Evolutionary conservation across 768 basidiomycete genomes (phyloP), one percentile per base, ranked within the genome.

Genomic region (Lactifluus subvellereus): DNA sequence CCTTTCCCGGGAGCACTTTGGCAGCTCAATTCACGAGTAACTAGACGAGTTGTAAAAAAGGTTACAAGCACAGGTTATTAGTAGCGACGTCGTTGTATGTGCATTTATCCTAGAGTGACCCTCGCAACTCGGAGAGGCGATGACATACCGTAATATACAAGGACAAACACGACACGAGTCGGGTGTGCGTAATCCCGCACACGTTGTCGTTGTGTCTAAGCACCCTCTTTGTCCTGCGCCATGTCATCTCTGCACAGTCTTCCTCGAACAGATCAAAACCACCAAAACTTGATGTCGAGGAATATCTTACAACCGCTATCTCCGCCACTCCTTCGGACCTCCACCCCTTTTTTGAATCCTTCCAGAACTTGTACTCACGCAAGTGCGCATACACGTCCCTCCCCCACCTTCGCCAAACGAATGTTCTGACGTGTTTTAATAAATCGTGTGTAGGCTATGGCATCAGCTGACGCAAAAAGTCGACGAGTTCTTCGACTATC

Each of bases 401-500:
- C 35, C 18, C n/a, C 35, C 33, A 30, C 43, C 38, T 35, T 18
- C 32, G 4, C 35, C 27, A 8, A 33, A 2, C 43, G 20, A 16
- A 56, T 54, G 58, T 53, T 53, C 62, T 63, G 38, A 63, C 57
- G 51, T 59, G 57, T 48, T 14, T 16, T 2, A 45, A 58, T 59
- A 43, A 51, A 57, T 52, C 30, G 32, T 62, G 52, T 52, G 45
- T 57, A 98, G 96, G 73, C 79, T 98, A 79, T 99, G 97, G 97
- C 94, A 96, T 74, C 97, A 98, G 73, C 80, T 98, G 33, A 97
- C 96, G 0, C 78, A 84, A 65, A 86, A 91, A 70, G 79, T 98
- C n/a, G 84, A 85, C 70, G 81, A 87, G 57, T 95, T 97, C 77
- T 84, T 94, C 62, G 86, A 91, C 68, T 80, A 86, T 45, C 87